Percentiles rank a stretch among this genome's conserved stretches.
Conservation (phyloP, 1,139 yeast genomes). For the Hyphopichia buzzinii region DNA sequence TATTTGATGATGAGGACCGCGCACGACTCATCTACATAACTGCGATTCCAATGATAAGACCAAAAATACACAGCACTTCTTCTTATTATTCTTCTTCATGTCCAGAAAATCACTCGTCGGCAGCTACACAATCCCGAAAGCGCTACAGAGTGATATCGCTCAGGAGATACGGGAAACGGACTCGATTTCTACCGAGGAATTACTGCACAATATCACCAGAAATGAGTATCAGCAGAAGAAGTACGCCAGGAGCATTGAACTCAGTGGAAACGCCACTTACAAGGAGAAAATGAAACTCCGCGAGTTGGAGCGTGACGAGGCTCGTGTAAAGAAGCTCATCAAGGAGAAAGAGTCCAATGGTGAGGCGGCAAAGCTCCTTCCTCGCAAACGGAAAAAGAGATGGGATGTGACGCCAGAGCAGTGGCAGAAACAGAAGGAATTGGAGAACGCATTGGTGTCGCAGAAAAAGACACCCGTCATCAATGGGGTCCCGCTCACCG, state of each 20-base stretch:
- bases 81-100: constrained; percentile 3
- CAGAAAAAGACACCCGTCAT: constrained; percentile 37
- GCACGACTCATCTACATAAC: constrained; percentile 14
- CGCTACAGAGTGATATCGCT: constrained; percentile 23
- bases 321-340: constrained; percentile 16
- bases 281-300: constrained; percentile 38
- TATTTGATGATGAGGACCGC: no score
- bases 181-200: constrained; percentile 14
- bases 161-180: constrained; percentile 24
- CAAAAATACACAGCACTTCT: not conserved
- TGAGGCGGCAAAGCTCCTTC: constrained; percentile 12
- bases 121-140: constrained; percentile 31
- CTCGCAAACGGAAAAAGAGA: constrained; percentile 24
- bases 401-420: constrained; percentile 40
- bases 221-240: constrained; percentile 22
- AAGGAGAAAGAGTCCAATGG: constrained; percentile 14
- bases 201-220: constrained; percentile 17
- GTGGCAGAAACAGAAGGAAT: constrained; percentile 14
- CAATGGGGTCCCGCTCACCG: constrained; percentile 47
- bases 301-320: constrained; percentile 30
- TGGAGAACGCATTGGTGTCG: constrained; percentile 6
- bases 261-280: constrained; percentile 24
- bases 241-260: constrained; percentile 23
- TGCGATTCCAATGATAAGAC: not conserved
- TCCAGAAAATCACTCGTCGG: constrained; percentile 23